These are phyloP conservation scores for Tuber calosporum DNA, from an alignment of 495 filamentous ascomycete species.

Conservation along the genomic window DNA sequence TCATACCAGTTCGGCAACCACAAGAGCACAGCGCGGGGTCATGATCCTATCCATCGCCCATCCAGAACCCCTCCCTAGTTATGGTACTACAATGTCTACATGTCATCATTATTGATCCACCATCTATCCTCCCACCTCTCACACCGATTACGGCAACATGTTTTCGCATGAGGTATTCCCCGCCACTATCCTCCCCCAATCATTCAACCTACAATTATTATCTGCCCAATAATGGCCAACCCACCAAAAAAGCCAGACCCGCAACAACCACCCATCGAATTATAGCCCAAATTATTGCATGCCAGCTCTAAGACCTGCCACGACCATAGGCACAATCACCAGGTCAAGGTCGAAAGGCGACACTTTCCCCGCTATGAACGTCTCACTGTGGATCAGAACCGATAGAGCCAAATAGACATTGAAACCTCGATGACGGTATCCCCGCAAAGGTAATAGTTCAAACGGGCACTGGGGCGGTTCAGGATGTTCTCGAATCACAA, in stretches of 20 bases:
- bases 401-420: constrained; percentile 83
- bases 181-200: constrained; percentile 2
- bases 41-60: no score
- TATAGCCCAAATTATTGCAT: constrained; percentile 73
- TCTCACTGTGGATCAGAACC: constrained; percentile 77
- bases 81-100: constrained; percentile 18
- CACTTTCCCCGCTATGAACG: constrained; percentile 67
- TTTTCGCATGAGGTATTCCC: constrained; percentile 49
- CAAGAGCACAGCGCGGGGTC: no score
- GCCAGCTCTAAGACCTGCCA: constrained; percentile 79
- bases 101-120: constrained; percentile 46
- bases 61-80: no score
- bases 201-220: neutral
- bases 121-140: constrained; percentile 47
- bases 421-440: constrained; percentile 74
- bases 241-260: constrained; percentile 47
- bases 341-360: constrained; percentile 70
- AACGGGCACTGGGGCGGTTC: constrained; percentile 57
- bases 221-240: neutral
- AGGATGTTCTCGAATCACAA: constrained; percentile 66
- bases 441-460: constrained; percentile 68
- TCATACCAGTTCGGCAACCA: no score
- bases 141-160: constrained; percentile 49
- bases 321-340: constrained; percentile 78
- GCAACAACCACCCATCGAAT: constrained; percentile 51